Base-by-base conservation (phyloP, 176 grass and related monocot genomes). In the Lolium perenne region DNA sequence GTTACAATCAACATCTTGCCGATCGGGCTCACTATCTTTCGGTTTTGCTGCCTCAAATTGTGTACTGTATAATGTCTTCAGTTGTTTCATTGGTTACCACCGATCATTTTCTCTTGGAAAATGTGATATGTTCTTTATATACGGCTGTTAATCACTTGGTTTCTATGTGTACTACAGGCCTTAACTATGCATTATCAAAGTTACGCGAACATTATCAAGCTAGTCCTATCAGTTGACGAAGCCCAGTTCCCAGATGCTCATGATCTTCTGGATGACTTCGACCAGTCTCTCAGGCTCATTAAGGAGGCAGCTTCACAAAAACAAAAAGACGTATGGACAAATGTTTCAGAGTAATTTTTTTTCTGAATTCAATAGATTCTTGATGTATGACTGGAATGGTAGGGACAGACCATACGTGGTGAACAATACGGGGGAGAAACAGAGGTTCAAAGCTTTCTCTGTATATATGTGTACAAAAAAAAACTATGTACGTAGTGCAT, bases 101-200 rank as follows among this genome's bases (percentile, higher is more conserved):
- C 1, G 41, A 15, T 75, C 15, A 6, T 20, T 58, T 25, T 73
- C 21, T 20, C 38, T 11, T 15, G 10, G 60, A 62, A 47, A 35
- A 7, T 43, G 41, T 43, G 41, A 43, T 43, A 43, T 29, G 6
- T n/a, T 21, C 7, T 14, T 35, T 38, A 22, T 68, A 41, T 15
- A 35, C 55, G 11, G 8, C 13, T 60, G 4, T 59, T 13, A 13
- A 59, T 48, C 23, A 35, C 67, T 76, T 81, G 59, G 20, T 53
- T 76, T 54, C 4, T 8, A 56, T 81, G 6, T 78, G 38, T 51
- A 48, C 40, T 57, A 78, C 82, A 98, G 93, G 95, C 91, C 35
- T 74, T 98, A 15, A 95, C 86, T 13, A 25, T 95, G 70, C 91
- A 94, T 47, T 98, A 87, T 71, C 93, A 93, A 50, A 98, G 95